Conservation (phyloP, 2,329 filamentous ascomycete species). For the Dendrostoma leiphaemia region DNA sequence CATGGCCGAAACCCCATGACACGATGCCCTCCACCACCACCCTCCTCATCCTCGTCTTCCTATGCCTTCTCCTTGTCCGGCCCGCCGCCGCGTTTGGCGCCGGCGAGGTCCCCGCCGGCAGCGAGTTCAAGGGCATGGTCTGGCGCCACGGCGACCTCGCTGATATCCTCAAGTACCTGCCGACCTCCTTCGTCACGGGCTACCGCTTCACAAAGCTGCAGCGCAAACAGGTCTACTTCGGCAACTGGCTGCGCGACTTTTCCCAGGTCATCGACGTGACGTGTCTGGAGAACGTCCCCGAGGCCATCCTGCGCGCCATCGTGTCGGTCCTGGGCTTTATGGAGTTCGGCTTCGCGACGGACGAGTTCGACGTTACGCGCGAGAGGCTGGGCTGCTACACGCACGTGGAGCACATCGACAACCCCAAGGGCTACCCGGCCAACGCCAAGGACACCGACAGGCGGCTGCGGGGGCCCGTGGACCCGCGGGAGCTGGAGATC, state of each 20-base stretch:
- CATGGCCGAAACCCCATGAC: not conserved
- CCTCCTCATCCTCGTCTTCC: conserved; percentile 7
- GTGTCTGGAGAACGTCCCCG: conserved; percentile 50
- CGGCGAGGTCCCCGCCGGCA: conserved; percentile 34
- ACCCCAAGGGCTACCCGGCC: conserved; percentile 35
- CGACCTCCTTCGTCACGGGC: conserved; percentile 35
- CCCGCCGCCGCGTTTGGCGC: conserved; percentile 36
- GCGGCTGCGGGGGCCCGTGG: conserved; percentile 27
- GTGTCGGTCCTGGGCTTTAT: conserved; percentile 55
- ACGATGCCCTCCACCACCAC: conserved; percentile 8
- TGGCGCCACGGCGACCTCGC: conserved; percentile 40
- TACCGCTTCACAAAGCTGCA: conserved; percentile 37
- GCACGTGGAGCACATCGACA: conserved; percentile 54
- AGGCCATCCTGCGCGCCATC: conserved; percentile 51
- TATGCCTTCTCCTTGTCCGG: conserved; percentile 26
- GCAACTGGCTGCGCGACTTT: conserved; percentile 41
- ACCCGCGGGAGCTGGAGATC: conserved; percentile 28
- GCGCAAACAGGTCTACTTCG: conserved; percentile 34
- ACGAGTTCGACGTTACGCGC: conserved; percentile 54
- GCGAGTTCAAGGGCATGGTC: conserved; percentile 39
- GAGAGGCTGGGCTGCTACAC: conserved; percentile 48
- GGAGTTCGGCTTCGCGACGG: conserved; percentile 54
- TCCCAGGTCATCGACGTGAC: conserved; percentile 53
- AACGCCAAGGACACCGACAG: conserved; percentile 28
- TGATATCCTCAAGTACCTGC: conserved; percentile 36